phyloP scores from a whole-genome alignment of 495 filamentous ascomycete genomes.

The Antarctomyces pellizariae region DNA sequence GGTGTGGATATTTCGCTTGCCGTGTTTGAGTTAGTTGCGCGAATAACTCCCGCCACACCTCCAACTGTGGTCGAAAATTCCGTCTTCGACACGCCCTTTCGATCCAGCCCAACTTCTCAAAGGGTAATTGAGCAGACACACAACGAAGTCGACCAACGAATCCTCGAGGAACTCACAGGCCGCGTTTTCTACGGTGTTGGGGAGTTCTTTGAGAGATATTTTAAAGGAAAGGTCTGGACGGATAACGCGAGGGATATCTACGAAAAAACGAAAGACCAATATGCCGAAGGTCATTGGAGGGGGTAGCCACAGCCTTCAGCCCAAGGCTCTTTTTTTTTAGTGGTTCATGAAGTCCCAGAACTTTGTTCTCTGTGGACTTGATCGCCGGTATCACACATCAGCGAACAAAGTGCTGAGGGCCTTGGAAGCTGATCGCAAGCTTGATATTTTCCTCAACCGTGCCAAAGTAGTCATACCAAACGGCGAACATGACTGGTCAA shows the following conservation, averaged over 20 bases:
- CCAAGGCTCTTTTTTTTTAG: constrained; percentile 8
- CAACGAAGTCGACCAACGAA: constrained; percentile 12
- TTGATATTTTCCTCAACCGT: constrained; percentile 10
- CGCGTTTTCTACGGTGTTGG: constrained; percentile 11
- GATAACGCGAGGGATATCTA: constrained; percentile 11
- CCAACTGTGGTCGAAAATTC: constrained; percentile 10
- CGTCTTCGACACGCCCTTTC: constrained; percentile 12
- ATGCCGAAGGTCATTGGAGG: constrained; percentile 9
- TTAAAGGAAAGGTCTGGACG: constrained; percentile 8
- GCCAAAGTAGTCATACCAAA: constrained; percentile 6
- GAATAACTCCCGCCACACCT: constrained; percentile 8
- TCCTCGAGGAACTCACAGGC: constrained; percentile 13
- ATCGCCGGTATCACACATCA: constrained; percentile 10
- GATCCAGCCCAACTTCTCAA: constrained; percentile 13
- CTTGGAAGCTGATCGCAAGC: constrained; percentile 11
- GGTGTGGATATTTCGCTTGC: constrained; percentile 8
- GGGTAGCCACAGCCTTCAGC: constrained; percentile 10
- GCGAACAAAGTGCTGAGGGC: constrained; percentile 12
- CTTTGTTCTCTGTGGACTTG: constrained; percentile 10
- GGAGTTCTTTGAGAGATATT: constrained; percentile 12
- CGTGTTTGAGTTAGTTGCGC: constrained; percentile 9
- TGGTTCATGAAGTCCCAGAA: constrained; percentile 12
- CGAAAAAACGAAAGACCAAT: constrained; percentile 9
- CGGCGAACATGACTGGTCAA: constrained; percentile 8
- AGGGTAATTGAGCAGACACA: constrained; percentile 13